Evolutionary conservation across 805 yeast genomes (phyloP), one percentile per base, ranked within the genome.

Genomic region (Maudiozyma saulgeensis): DNA sequence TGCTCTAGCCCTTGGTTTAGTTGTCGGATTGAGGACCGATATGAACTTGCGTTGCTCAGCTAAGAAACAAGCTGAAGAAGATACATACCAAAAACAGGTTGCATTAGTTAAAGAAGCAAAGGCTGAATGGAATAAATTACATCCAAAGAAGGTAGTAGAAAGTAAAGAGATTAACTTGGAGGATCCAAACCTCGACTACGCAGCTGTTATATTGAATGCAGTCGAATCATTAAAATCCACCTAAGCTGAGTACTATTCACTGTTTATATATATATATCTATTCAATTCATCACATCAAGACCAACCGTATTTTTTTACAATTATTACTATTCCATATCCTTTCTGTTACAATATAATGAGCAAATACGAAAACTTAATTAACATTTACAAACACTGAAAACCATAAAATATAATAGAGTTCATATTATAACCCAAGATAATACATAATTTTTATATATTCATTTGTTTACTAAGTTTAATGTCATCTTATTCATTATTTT

Each of bases 111-210:
- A 75, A 52, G 84, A 88, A 70, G 99, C 98, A 59, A 89, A 87
- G 75, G 84, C 83, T 48, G 90, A 87, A 73, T 91, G 77, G 72
- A 89, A 87, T 59, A 84, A 79, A 69, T 71, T 80, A 62, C 70
- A 77, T 61, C 71, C 75, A 38, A 74, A 74, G 51, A 68, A 64
- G 35, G 63, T 67, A 21, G 56, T 34, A 13, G 25, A 75, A n/a
- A 58, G 70, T 43, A 73, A 76, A 47, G 77, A 79, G 48, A 67
- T 82, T 57, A 78, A 90, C 72, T 76, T 89, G 67, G 91, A 87
- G 62, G 96, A 89, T 71, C 93, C 95, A 57, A 84, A 89, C 73
- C 78, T 88, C 68, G 98, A 90, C 68, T 78, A 85, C 61, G 96
- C 80, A 48, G 72, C 74, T 56, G 84, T 80, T 45, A 78, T 84